Conservation (phyloP, 139 green algal species). For the Chlorella sp. region DNA sequence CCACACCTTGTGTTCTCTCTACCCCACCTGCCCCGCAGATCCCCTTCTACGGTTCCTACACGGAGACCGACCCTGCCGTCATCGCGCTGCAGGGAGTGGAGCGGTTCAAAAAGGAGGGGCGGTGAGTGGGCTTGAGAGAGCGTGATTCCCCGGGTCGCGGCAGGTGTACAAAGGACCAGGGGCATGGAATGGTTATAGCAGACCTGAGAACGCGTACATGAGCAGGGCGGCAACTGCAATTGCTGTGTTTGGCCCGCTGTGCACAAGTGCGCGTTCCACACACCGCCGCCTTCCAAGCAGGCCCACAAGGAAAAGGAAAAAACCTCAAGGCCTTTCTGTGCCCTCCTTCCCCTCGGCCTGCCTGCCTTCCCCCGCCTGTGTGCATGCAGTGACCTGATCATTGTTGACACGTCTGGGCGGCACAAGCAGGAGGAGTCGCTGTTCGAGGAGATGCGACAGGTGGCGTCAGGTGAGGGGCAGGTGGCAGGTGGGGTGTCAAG, state of each 20-base stretch:
- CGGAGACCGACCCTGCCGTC: conserved; percentile 93
- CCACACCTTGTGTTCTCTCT: background rate
- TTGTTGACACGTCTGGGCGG: conserved; percentile 96
- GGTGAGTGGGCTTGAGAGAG: background rate
- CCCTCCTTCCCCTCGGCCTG: background rate
- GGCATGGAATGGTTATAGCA: background rate
- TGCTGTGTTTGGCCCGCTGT: no score
- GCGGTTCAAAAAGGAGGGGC: conserved; percentile 82
- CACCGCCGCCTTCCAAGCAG: background rate
- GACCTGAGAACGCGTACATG: no score
- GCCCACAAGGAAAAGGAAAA: no score
- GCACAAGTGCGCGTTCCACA: no score
- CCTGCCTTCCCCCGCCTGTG: background rate
- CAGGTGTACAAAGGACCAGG: background rate
- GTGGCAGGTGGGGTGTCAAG: no score
- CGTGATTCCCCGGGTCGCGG: no score
- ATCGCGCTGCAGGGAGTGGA: conserved; percentile 94
- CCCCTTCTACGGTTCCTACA: conserved; percentile 94
- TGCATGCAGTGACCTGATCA: conserved; percentile 88
- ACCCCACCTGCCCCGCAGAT: conserved; percentile 49
- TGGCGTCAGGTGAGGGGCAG: conserved; percentile 58
- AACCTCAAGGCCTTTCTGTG: no score
- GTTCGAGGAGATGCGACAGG: conserved; percentile 98
- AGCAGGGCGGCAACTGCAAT: no score
- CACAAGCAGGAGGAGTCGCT: conserved; percentile 98